Evolutionary conservation across 1,139 yeast species (phyloP), one percentile per base, ranked within the genome.

Genomic region (Diutina rugosa): DNA sequence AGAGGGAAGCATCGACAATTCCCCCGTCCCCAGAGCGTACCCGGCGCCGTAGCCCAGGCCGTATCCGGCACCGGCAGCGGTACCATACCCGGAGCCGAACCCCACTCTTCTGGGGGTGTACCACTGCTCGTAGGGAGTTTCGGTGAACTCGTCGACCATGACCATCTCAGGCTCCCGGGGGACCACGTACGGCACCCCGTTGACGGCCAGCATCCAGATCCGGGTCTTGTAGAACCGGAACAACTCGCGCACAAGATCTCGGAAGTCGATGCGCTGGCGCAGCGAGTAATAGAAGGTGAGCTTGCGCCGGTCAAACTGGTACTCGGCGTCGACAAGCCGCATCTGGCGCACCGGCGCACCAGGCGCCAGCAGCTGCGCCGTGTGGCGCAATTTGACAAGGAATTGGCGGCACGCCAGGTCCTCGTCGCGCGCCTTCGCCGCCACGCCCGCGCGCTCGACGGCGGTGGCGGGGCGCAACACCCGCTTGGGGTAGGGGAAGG

Each of bases 401-500:
- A 84, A 79, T 55, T 84, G 75, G 54, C 81, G 74, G 61, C 85
- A 78, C 2, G 95, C 93, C 62, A 82, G 83, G 55, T 81, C 85
- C 69, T 87, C 96, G 65, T 87, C 95, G 57, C 78, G 78, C 58
- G 74, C 72, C 67, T 87, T 87, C 60, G 75, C 72, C 56, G 79
- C 65, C 56, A 88, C 73, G 66, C 82, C 87, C 57, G 78, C 68
- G 32, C 83, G 73, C 64, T 88, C 95, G 63, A 74, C 74, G 16
- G 79, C 73, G 62, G 78, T 82, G 2, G 95, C 95, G 60, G 78
- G 72, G 55, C 93, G 77, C 57, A 90, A 69, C 52, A 93, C 82
- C 58, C 89, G 88, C 68, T 93, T 93, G 2, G 97, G 85, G 61
- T 74, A 77, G 61, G 78, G 82, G 52, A 80, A 67, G 9, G 73